Evolutionary conservation across 2,329 filamentous ascomycete species (phyloP).

Genomic region (Metarhizium brunneum): DNA sequence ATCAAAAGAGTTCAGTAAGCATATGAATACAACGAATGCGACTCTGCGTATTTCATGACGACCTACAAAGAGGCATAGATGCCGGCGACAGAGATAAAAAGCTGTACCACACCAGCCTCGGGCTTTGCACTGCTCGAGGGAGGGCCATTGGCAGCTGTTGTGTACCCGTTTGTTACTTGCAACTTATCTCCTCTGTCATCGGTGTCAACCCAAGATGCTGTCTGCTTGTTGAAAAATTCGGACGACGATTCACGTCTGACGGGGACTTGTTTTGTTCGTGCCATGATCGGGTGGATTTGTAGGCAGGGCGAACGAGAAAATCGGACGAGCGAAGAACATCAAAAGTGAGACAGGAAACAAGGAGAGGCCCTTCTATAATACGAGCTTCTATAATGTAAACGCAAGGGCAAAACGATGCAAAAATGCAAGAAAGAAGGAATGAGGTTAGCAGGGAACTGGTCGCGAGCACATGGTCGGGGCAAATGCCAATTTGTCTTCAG

Average conservation of each 20-base stretch:
- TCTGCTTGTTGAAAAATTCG: slow-evolving; percentile 49
- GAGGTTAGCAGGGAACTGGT: too few relatives aligned
- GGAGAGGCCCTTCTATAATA: too few relatives aligned
- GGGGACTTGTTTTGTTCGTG: slow-evolving; percentile 61
- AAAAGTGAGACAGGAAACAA: background rate
- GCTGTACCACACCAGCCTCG: slow-evolving; percentile 60
- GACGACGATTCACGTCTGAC: slow-evolving; percentile 57
- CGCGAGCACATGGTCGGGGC: background rate
- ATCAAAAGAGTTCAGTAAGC: slow-evolving; percentile 1
- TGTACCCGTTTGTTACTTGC: background rate
- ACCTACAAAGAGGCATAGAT: slow-evolving; percentile 95
- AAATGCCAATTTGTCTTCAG: too few relatives aligned
- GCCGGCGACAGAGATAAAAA: slow-evolving; percentile 80
- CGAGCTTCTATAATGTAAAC: background rate
- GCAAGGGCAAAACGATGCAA: background rate
- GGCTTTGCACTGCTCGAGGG: slow-evolving; percentile 15
- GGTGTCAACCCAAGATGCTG: slow-evolving; percentile 24
- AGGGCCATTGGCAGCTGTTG: background rate
- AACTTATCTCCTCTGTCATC: slow-evolving; percentile 18
- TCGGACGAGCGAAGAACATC: background rate
- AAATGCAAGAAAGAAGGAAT: background rate
- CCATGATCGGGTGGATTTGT: slow-evolving; percentile 39
- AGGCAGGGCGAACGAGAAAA: background rate
- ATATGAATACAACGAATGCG: background rate
- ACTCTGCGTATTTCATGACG: background rate